Base-by-base conservation (phyloP, 257 asterid genomes). In the Lycium barbarum region DNA sequence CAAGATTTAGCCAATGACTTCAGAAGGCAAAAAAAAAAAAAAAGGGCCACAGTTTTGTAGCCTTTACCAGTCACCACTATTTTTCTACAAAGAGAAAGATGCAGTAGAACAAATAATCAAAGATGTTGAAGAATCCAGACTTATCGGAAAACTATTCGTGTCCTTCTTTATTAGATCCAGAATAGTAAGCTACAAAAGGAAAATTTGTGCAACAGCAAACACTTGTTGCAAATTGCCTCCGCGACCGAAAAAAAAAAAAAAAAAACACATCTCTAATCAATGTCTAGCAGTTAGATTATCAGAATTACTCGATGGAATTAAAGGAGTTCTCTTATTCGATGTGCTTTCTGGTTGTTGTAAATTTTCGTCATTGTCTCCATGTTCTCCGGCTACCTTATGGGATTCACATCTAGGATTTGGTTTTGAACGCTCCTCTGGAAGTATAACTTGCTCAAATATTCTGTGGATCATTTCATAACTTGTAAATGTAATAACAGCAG, bases 401-500 rank as follows among this genome's bases (percentile, higher is more conserved):
- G 93, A 70, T 55, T 85, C 79, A 33, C 93, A 90, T 78, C 89
- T 92, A 14, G 82, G 86, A 20, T 79, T 59, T 45, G 88, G 82
- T 73, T 86, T 51, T 9, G 94, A 83, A 65, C 85, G 87, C 87
- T 89, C 90, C 15, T 87, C 86, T 7, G 97, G 93, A 83, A 92
- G 90, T 8, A 92, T 87, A 18, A 85, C 74, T 22, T 79, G 90
- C 83, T 84, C 90, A 86, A 97, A 88, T 78, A 92, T 86, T 80
- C 94, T 91, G 63, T 91, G 97, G 62, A 97, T 95, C 97, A 93
- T 94, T 88, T 97, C 99, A 20, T 90, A 97, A 81, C 97, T 91
- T 81, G 98, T 95, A 80, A 97, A 97, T 53, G 99, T 97, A 82
- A 97, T 95, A 43, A 94, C 93, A 62, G 99, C 97, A 72, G 98